Evolutionary conservation across 2,329 filamentous ascomycete species (phyloP).

Genomic region (Alternaria arborescens): DNA sequence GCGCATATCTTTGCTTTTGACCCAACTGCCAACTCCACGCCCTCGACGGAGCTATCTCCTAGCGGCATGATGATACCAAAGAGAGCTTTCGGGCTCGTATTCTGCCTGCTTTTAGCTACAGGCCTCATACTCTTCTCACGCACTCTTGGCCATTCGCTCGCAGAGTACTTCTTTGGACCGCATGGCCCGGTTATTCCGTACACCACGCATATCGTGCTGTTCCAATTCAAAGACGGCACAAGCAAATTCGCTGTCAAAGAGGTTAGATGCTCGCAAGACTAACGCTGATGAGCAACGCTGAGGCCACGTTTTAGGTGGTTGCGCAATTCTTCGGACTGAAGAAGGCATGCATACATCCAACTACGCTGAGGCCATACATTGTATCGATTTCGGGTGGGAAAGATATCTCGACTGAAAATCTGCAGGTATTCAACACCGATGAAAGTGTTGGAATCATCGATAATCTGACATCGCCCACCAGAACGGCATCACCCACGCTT

Average conservation of each 20-base stretch:
- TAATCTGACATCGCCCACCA: constrained; percentile 55
- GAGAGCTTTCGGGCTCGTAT: constrained; percentile 27
- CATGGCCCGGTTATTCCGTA: constrained; percentile 29
- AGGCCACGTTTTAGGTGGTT: constrained; percentile 32
- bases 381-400: constrained; percentile 42
- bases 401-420: constrained; percentile 44
- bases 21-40: not conserved
- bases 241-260: constrained; percentile 40
- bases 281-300: constrained; percentile 13
- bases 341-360: constrained; percentile 42
- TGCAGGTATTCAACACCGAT: constrained; percentile 37
- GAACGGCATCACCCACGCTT: constrained; percentile 56
- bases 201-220: constrained; percentile 45
- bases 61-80: constrained; percentile 34
- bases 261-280: constrained; percentile 20
- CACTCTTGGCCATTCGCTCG: constrained; percentile 27
- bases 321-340: constrained; percentile 42
- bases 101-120: constrained; percentile 19
- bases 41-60: constrained; percentile 6
- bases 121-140: constrained; percentile 30
- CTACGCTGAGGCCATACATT: constrained; percentile 38
- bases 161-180: constrained; percentile 26
- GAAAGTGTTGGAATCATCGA: constrained; percentile 47
- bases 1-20: constrained; percentile 11
- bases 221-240: constrained; percentile 44